Evolutionary conservation across 192 early-diverging fungal species (phyloP).

Genomic region (Lunasporangiospora selenospora): DNA sequence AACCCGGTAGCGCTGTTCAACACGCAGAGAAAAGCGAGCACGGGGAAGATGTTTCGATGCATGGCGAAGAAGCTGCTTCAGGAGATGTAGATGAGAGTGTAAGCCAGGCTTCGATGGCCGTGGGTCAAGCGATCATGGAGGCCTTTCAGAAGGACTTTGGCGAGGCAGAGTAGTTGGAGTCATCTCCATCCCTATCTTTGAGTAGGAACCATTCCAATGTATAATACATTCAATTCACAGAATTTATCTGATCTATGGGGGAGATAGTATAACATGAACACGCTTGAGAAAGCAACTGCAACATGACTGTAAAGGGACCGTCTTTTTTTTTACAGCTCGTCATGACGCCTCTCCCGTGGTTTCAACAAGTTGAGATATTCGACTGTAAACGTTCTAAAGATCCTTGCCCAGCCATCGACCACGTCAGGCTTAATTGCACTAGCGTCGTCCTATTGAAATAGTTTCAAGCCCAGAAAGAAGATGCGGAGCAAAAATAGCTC

Average conservation of each 20-base stretch:
- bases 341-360: constrained; percentile 20
- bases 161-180: too few species aligned
- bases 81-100: neutral
- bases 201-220: too few species aligned
- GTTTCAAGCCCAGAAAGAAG: neutral
- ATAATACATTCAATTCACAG: too few species aligned
- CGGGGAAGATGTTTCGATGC: neutral
- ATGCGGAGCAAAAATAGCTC: too few species aligned
- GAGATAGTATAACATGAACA: too few species aligned
- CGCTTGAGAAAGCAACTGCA: too few species aligned
- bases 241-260: too few species aligned
- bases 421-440: constrained; percentile 65
- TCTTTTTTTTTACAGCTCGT: constrained; percentile 51
- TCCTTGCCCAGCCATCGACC: constrained; percentile 76
- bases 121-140: constrained; percentile 38
- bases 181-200: too few species aligned
- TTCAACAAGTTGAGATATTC: constrained; percentile 53
- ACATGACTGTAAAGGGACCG: too few species aligned
- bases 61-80: neutral
- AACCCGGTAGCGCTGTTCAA: neutral
- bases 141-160: constrained; percentile 44
- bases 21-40: neutral
- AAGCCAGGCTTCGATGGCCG: neutral
- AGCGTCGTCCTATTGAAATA: constrained; percentile 67
- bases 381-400: constrained; percentile 83